Base-by-base conservation (phyloP, 768 basidiomycete genomes). In the Strobilomyces echinocephalus region DNA sequence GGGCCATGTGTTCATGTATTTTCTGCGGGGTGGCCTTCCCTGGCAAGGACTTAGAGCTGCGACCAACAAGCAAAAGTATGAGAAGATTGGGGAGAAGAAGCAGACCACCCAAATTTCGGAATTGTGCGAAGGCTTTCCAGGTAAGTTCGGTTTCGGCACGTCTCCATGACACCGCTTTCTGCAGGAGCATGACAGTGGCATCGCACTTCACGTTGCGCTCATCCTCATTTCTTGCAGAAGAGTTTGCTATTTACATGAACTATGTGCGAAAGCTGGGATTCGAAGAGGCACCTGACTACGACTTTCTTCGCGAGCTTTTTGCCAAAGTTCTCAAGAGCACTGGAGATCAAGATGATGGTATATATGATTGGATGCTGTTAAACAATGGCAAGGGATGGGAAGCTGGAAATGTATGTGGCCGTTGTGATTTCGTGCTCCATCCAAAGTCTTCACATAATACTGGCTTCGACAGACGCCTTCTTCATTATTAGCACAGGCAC, bases 1-100 rank as follows among this genome's bases (percentile, higher is more conserved):
- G 30, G 95, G 97, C 0, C 97, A 99, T 69, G 97, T 99, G 42
- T 98, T 98, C 76, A 97, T 99, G 91, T 99, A 99, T 72, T 99
- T 99, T 72, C 71, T 99, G 61, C 82, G 95, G 5, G 95, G 95
- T 24, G 93, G 94, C 18, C 79, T 99, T 52, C 95, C 95, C 26
- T 99, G 95, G 95, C 95, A 99, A 69, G 95, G 95, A 43, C 77
- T 99, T 57, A 85, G 95, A 65, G 97, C 95, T 20, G 94, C 94
- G 9, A 99, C 95, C 2, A 98, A 99, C 79, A 98, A 98, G 75
- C 95, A 98, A 71, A 98, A 98, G 75, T 99, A 99, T 69, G 97
- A 99, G 74, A 98, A 98, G 77, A 99, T 99, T 61, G 97, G 95
- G 45, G 97, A 97, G 76, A 98, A 97, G 81, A 99, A 93, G 74